Conservation (phyloP, 441 rosid species). For the Adansonia rubrostipa region DNA sequence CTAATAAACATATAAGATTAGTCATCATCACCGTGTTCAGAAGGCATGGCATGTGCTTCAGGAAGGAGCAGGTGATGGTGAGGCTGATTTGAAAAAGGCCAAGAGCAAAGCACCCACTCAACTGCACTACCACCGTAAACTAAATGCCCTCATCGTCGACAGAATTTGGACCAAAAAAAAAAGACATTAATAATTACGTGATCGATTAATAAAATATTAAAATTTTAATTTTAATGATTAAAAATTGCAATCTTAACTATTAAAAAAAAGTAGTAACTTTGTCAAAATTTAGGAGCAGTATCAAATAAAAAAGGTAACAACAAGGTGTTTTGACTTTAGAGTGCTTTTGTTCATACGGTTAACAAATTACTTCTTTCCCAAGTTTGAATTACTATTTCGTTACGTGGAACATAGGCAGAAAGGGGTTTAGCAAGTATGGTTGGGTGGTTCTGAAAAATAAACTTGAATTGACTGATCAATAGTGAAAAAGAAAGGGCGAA, state of each 20-base stretch:
- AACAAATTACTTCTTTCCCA: no score
- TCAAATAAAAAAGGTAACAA: neutral
- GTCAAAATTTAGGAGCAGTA: neutral
- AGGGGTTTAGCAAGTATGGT: neutral
- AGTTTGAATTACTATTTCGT: no score
- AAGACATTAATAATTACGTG: no score
- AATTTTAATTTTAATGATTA: no score
- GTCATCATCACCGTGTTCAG: neutral
- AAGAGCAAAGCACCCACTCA: neutral
- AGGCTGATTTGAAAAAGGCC: constrained; percentile 7
- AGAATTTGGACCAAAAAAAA: no score
- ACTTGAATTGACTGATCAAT: neutral
- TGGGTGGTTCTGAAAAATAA: neutral
- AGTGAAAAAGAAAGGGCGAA: neutral
- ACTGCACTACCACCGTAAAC: neutral
- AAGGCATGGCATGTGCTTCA: constrained; percentile 12
- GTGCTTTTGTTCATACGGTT: neutral
- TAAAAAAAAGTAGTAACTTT: no score
- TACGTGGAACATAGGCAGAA: neutral
- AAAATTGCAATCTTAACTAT: no score
- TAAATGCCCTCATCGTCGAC: neutral
- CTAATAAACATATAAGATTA: no score
- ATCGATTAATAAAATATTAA: no score
- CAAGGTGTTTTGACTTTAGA: neutral
- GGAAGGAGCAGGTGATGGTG: neutral